Conservation (phyloP, 768 basidiomycete genomes). For the Krasilnikovozyma curviuscula region DNA sequence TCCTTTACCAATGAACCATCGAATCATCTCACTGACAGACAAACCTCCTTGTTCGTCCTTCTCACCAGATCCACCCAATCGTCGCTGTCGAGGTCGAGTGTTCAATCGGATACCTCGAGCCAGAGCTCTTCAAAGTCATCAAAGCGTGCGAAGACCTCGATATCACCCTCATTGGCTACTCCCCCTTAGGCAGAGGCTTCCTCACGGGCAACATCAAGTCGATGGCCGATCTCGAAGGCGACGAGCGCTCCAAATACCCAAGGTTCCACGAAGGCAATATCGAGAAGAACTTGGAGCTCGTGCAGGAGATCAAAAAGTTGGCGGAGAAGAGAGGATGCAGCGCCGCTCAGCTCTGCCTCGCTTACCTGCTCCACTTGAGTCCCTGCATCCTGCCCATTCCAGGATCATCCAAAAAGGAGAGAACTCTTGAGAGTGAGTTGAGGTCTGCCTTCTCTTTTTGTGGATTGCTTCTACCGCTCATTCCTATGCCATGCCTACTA, state of each 20-base stretch:
- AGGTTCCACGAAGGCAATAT: too few relatives aligned
- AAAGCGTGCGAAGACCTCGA: background rate
- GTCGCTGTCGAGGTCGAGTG: background rate
- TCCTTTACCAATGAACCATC: too few relatives aligned
- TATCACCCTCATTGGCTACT: background rate
- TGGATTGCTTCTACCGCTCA: too few relatives aligned
- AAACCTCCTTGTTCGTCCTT: too few relatives aligned
- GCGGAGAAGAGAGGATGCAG: background rate
- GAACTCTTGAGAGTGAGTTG: background rate
- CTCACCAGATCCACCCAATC: too few relatives aligned
- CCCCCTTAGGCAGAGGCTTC: background rate
- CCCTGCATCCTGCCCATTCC: background rate
- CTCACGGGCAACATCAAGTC: background rate
- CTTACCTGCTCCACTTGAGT: background rate
- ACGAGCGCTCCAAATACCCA: background rate
- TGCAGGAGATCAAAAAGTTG: background rate
- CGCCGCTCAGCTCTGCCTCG: background rate
- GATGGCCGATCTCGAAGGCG: background rate
- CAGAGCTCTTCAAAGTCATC: background rate
- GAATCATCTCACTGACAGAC: too few relatives aligned
- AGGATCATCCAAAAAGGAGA: background rate
- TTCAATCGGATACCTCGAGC: background rate
- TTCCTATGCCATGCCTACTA: too few relatives aligned
- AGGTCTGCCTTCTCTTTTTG: too few relatives aligned
- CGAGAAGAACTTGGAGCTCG: too few relatives aligned